phyloP scores from a whole-genome alignment of 768 basidiomycete genomes.

The Lactarius akahatsu region DNA sequence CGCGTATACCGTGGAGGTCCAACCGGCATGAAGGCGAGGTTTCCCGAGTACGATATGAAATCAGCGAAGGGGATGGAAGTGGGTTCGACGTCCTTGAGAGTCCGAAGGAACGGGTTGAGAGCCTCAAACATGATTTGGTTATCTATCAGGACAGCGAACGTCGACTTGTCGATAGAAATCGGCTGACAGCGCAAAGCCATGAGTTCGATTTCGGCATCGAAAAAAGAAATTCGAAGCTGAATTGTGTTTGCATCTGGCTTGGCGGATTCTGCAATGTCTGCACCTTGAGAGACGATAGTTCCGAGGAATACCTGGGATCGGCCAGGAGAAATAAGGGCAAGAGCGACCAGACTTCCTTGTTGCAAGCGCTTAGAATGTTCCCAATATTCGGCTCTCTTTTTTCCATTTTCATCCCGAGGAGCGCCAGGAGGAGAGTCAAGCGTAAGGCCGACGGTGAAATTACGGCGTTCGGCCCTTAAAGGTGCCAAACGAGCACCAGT shows the following conservation, averaged over 20 bases:
- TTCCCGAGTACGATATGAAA: conserved; percentile 9
- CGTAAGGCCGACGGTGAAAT: conserved; percentile 47
- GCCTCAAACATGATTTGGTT: conserved; percentile 28
- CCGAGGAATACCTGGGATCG: conserved; percentile 50
- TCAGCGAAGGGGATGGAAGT: conserved; percentile 24
- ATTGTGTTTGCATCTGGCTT: conserved; percentile 41
- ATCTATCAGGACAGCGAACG: conserved; percentile 25
- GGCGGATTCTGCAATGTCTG: conserved; percentile 49
- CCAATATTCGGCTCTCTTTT: conserved; percentile 56
- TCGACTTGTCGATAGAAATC: conserved; percentile 31
- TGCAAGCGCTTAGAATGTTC: conserved; percentile 59
- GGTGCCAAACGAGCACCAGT: conserved; percentile 50
- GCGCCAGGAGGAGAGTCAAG: conserved; percentile 57
- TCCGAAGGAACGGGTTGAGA: conserved; percentile 25
- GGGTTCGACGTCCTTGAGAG: conserved; percentile 26
- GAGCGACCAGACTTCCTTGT: conserved; percentile 63
- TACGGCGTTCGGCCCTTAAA: conserved; percentile 49
- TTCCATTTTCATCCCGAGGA: conserved; percentile 44
- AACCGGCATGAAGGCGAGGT: conserved; percentile 9
- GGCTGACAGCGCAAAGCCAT: conserved; percentile 40
- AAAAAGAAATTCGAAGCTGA: conserved; percentile 56
- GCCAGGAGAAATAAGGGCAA: conserved; percentile 41
- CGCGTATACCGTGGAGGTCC: conserved; percentile 17
- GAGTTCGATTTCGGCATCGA: conserved; percentile 57
- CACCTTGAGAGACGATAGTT: conserved; percentile 42